Percentiles rank a stretch among this genome's conserved stretches.
phyloP scores from a whole-genome alignment of 805 yeast genomes.

The Candida nemodendra region DNA sequence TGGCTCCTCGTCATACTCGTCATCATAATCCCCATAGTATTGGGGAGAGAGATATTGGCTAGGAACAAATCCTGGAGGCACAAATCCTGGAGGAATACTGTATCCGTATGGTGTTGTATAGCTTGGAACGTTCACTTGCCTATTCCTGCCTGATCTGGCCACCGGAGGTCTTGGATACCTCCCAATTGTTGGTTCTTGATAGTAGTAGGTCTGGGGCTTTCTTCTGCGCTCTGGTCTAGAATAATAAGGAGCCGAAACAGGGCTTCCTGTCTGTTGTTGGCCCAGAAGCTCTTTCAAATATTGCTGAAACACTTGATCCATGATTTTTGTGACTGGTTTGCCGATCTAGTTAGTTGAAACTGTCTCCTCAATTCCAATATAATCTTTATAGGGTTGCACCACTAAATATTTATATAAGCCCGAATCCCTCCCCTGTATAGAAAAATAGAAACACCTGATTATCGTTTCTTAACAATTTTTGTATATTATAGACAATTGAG shows the following conservation, averaged over 20 bases:
- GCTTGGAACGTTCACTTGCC: neutral
- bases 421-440: too few species aligned
- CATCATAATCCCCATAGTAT: conserved; percentile 2
- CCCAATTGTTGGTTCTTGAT: neutral
- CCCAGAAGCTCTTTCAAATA: conserved; percentile 15
- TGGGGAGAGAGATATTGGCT: conserved; percentile 5
- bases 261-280: conserved; percentile 8
- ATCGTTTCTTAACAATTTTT: too few species aligned
- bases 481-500: too few species aligned
- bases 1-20: conserved; percentile 6
- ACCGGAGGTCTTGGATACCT: neutral
- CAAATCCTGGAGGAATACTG: conserved; percentile 1
- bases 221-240: conserved; percentile 7
- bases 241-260: conserved; percentile 2
- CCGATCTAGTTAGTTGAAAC: too few species aligned
- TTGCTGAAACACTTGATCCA: conserved; percentile 22
- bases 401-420: too few species aligned
- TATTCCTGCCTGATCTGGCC: neutral
- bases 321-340: too few species aligned
- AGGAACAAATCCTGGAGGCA: neutral
- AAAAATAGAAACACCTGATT: too few species aligned
- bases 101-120: neutral
- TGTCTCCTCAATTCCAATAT: too few species aligned
- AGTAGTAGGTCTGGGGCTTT: conserved; percentile 1
- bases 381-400: too few species aligned